Evolutionary conservation across 2,329 filamentous ascomycete genomes (phyloP), one percentile per base, ranked within the genome.

Genomic region (Acephala macrosclerotiorum): DNA sequence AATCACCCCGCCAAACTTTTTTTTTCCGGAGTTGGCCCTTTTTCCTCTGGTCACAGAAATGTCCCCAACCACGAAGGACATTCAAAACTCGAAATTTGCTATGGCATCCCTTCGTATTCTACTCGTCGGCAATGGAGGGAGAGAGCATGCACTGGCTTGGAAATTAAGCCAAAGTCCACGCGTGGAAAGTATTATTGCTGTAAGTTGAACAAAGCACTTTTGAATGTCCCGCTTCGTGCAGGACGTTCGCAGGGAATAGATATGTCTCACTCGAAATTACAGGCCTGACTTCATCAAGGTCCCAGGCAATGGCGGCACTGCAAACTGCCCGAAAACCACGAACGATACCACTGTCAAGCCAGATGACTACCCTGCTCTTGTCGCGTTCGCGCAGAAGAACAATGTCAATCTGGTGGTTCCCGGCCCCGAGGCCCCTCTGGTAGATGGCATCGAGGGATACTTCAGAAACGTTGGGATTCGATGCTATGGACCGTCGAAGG

Each of bases 131-230:
- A 97, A 95, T 77, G 96, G 96, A 72, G 96, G 95, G 73, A 90
- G 96, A 74, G 96, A 99, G 81, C 94, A 98, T 80, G 93, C 94
- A 56, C 86, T 97, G 69, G 94, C 94, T 49, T 98, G 94, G 94
- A 97, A 96, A 81, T 84, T 98, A 68, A 88, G 90, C 75, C 91
- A 97, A 78, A 97, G 94, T 18, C 84, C 89, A 49, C 85, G 85
- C 55, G 92, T 97, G 67, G 88, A 93, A 74, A 85, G 89, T 73
- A 95, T 98, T 76, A 83, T 86, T 72, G 86, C 82, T 51, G 86
- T 88, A 59, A 49, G 60, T 63, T 35, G 7, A 20, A 16, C 29
- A 14, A n/a, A 20, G 33, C 29, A 14, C 18, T 55, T 20, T 33
- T 55, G 25, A 42, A 55, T 55, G 33, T 56, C 59, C 18, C 35